These are phyloP conservation scores for Aspergillus texensis DNA, from an alignment of 2,329 filamentous ascomycete genomes.

Conservation along the genomic window DNA sequence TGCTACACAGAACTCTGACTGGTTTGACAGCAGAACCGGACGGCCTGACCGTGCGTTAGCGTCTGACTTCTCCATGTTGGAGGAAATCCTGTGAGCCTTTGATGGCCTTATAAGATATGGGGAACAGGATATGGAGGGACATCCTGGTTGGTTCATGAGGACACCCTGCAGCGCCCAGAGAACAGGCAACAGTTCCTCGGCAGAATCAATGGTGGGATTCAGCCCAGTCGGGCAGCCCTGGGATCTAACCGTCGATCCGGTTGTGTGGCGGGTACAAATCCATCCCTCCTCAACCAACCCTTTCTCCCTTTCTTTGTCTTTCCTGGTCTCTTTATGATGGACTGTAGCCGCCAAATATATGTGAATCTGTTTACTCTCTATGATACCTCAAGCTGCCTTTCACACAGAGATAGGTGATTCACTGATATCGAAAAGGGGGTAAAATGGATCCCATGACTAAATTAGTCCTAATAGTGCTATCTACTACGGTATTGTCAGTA, in stretches of 20 bases:
- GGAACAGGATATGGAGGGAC: background rate
- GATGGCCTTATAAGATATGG: background rate
- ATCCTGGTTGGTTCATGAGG: background rate
- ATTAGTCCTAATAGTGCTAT: background rate
- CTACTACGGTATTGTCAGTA: background rate
- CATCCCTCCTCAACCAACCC: background rate
- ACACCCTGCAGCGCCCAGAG: background rate
- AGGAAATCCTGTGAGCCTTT: background rate
- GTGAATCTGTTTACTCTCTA: background rate
- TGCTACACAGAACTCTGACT: background rate
- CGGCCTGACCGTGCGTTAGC: background rate
- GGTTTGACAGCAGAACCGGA: background rate
- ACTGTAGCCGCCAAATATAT: background rate
- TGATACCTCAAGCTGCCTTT: background rate
- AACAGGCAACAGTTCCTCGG: constrained; percentile 3
- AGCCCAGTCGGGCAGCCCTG: constrained; percentile 1
- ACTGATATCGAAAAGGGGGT: background rate
- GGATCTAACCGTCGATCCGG: background rate
- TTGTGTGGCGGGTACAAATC: background rate
- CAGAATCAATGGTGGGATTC: background rate
- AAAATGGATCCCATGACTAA: background rate
- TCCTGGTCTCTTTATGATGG: background rate
- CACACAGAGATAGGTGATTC: background rate
- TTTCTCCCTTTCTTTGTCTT: background rate
- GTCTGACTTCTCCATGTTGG: background rate